Conservation (phyloP, 768 basidiomycete species). For the Termitomyces sp. region DNA sequence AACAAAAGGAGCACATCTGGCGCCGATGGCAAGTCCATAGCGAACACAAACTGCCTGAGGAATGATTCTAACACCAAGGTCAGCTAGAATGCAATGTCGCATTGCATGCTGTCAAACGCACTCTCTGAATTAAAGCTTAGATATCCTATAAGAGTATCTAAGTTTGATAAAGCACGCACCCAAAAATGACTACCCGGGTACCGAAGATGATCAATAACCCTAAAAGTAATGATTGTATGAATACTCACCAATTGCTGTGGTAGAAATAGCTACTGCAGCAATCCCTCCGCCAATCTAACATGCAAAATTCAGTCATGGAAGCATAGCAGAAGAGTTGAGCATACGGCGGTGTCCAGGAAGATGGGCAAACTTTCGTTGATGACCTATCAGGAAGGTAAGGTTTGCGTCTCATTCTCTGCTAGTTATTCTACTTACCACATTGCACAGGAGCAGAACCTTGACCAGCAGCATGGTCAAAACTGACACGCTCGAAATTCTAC, state of each 20-base stretch:
- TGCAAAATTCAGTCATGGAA: background rate
- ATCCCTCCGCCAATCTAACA: conserved; percentile 58
- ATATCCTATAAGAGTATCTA: background rate
- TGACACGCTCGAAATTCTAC: background rate
- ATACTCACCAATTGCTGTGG: conserved; percentile 60
- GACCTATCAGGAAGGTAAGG: conserved; percentile 43
- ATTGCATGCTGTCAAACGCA: conserved; percentile 33
- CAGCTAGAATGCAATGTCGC: background rate
- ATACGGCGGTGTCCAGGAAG: conserved; percentile 71
- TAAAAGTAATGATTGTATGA: background rate
- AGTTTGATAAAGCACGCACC: conserved; percentile 42
- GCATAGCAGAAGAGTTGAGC: conserved; percentile 16
- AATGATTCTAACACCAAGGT: conserved; percentile 38
- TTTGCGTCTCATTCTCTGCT: background rate
- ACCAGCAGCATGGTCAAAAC: background rate
- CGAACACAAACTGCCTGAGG: conserved; percentile 75
- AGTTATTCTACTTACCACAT: conserved; percentile 57
- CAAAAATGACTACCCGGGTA: conserved; percentile 65
- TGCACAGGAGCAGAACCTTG: conserved; percentile 81
- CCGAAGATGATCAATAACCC: background rate
- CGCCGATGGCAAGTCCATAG: conserved; percentile 80
- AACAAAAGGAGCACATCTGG: conserved; percentile 73
- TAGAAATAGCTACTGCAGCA: conserved; percentile 76
- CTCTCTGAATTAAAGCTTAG: conserved; percentile 51
- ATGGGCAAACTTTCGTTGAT: conserved; percentile 83